These are phyloP conservation scores for Colletotrichum costaricense DNA, from an alignment of 2,329 filamentous ascomycete genomes.

Conservation along the genomic window DNA sequence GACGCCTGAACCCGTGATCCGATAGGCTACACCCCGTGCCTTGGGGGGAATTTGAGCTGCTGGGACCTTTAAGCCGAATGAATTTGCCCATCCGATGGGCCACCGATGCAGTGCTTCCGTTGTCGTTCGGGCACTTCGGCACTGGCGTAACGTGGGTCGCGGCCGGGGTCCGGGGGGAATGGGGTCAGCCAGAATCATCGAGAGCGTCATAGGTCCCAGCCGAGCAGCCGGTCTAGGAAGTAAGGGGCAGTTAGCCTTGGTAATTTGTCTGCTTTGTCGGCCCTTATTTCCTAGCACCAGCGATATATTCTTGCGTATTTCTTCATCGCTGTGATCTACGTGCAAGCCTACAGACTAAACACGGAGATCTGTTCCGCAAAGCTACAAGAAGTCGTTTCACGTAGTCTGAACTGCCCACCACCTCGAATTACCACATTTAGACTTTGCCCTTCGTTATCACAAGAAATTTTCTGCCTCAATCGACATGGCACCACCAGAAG, in stretches of 20 bases:
- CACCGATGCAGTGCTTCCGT: not conserved
- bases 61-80: not conserved
- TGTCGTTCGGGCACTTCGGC: not conserved
- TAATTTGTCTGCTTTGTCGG: not conserved
- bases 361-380: not conserved
- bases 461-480: not conserved
- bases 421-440: not conserved
- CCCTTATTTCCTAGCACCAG: not conserved
- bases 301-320: not conserved
- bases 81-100: not conserved
- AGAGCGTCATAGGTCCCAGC: not conserved
- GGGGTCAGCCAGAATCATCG: not conserved
- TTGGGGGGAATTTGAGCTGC: not conserved
- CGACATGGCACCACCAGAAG: slow-evolving; percentile 23
- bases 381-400: not conserved
- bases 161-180: not conserved
- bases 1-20: slow-evolving; percentile 12
- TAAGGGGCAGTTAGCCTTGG: not conserved
- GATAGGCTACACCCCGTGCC: not conserved
- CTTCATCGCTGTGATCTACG: too few relatives aligned
- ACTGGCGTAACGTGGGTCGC: not conserved
- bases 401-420: not conserved
- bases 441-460: not conserved
- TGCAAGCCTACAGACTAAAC: not conserved
- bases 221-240: not conserved